Evolutionary conservation across 345 rosid species (phyloP).

Genomic region (Euclidium syriacum): DNA sequence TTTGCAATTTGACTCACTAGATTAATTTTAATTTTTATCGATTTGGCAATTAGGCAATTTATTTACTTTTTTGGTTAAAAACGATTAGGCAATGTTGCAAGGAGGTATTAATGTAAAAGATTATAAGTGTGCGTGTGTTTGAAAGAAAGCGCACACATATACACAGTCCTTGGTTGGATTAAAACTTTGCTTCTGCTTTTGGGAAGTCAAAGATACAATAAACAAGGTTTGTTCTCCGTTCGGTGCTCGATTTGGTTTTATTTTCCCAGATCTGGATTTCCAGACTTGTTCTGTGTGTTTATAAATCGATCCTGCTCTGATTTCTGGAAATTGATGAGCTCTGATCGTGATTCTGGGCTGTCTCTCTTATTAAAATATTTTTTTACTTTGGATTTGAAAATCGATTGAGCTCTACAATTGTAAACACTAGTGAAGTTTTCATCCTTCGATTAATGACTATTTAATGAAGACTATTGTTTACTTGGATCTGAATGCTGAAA

Average conservation of each 20-base stretch:
- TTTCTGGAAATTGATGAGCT: not conserved
- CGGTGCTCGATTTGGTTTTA: not conserved
- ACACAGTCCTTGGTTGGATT: slow-evolving; percentile 29
- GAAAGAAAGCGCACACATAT: slow-evolving; percentile 10
- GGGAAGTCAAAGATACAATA: slow-evolving; percentile 17
- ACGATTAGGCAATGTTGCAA: no score
- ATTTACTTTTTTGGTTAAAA: no score
- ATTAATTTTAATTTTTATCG: no score
- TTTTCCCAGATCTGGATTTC: slow-evolving; percentile 21
- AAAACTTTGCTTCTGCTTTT: slow-evolving; percentile 16
- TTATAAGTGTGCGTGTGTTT: slow-evolving; percentile 18
- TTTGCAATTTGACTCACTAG: no score
- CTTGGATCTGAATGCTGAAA: not conserved
- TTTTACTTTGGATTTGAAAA: not conserved
- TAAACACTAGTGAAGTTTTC: not conserved
- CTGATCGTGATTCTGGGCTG: not conserved
- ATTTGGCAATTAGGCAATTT: no score
- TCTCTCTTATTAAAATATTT: not conserved
- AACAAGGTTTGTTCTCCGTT: slow-evolving; percentile 16
- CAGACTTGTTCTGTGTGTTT: not conserved
- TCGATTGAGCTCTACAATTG: not conserved
- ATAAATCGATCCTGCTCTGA: not conserved
- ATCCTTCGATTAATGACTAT: not conserved
- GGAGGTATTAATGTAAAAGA: slow-evolving; percentile 3
- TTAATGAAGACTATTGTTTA: not conserved